phyloP scores from a whole-genome alignment of 2,329 filamentous ascomycete genomes.

The Knoxdaviesia capensis region DNA sequence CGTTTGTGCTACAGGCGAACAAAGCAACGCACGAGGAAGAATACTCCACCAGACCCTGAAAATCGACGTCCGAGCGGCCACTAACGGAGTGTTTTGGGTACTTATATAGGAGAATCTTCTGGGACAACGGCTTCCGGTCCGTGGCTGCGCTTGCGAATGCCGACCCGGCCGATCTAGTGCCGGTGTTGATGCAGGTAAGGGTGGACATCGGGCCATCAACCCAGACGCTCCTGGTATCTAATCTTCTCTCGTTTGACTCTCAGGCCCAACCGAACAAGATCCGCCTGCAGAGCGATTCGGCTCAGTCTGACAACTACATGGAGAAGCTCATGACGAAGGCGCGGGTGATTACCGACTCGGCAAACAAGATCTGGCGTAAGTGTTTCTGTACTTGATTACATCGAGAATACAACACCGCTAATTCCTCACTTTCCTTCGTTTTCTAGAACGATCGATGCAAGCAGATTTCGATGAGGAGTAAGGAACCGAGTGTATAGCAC shows the following conservation, averaged over 20 bases:
- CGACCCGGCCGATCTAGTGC: slow-evolving; percentile 44
- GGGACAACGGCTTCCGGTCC: slow-evolving; percentile 56
- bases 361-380: slow-evolving; percentile 49
- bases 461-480: no score
- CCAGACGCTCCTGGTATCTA: neutral
- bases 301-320: slow-evolving; percentile 34
- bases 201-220: neutral
- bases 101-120: slow-evolving; percentile 36
- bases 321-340: slow-evolving; percentile 48
- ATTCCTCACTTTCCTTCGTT: no score
- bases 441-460: no score
- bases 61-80: no score
- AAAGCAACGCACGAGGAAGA: no score
- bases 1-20: no score
- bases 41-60: no score
- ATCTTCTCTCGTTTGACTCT: neutral
- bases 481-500: no score
- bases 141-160: slow-evolving; percentile 50
- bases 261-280: slow-evolving; percentile 48
- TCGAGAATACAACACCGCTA: no score
- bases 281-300: slow-evolving; percentile 27
- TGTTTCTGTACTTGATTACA: slow-evolving; percentile 3
- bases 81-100: no score
- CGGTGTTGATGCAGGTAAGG: slow-evolving; percentile 48
- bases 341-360: slow-evolving; percentile 45